Evolutionary conservation across 495 filamentous ascomycete genomes (phyloP).

Genomic region (Annulohypoxylon nitens): DNA sequence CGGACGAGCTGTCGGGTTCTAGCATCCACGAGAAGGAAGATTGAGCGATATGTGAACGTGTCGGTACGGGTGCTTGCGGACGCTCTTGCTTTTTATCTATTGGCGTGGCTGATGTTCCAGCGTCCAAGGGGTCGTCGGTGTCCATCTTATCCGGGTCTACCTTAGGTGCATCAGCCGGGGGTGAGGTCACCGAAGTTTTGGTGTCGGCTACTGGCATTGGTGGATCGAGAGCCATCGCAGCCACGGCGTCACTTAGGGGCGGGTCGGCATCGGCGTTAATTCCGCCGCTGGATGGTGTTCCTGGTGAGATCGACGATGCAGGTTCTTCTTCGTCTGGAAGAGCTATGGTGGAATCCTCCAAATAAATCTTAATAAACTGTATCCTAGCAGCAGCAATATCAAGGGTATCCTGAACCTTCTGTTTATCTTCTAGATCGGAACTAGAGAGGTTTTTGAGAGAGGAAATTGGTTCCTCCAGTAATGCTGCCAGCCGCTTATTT

Average conservation of each 20-base stretch:
- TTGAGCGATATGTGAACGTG: slow-evolving; percentile 79
- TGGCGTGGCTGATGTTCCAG: slow-evolving; percentile 29
- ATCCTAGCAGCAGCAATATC: slow-evolving; percentile 77
- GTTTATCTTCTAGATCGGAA: slow-evolving; percentile 54
- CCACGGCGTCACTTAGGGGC: slow-evolving; percentile 42
- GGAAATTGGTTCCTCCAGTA: slow-evolving; percentile 77
- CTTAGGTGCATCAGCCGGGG: slow-evolving; percentile 2
- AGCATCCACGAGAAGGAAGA: slow-evolving; percentile 98
- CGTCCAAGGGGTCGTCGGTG: slow-evolving; percentile 28
- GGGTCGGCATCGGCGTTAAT: slow-evolving; percentile 36
- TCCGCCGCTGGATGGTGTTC: slow-evolving; percentile 20
- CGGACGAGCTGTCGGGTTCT: slow-evolving; percentile 58
- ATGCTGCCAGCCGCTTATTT: slow-evolving; percentile 77
- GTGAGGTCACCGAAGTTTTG: slow-evolving; percentile 5
- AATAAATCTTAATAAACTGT: slow-evolving; percentile 81
- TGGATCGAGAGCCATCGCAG: slow-evolving; percentile 42
- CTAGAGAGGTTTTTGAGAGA: slow-evolving; percentile 70
- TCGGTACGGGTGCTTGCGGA: slow-evolving; percentile 56
- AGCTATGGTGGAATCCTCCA: slow-evolving; percentile 73
- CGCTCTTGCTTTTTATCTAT: slow-evolving; percentile 33
- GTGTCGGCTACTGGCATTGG: slow-evolving; percentile 15
- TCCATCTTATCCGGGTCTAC: slow-evolving; percentile 33
- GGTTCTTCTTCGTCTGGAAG: slow-evolving; percentile 62
- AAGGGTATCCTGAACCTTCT: slow-evolving; percentile 61
- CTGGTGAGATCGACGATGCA: slow-evolving; percentile 23